A percentile compares a stretch with the other conserved stretches of the same genome.
Evolutionary conservation across 139 green algal genomes (phyloP).

Genomic region (Desmodesmus armatus): DNA sequence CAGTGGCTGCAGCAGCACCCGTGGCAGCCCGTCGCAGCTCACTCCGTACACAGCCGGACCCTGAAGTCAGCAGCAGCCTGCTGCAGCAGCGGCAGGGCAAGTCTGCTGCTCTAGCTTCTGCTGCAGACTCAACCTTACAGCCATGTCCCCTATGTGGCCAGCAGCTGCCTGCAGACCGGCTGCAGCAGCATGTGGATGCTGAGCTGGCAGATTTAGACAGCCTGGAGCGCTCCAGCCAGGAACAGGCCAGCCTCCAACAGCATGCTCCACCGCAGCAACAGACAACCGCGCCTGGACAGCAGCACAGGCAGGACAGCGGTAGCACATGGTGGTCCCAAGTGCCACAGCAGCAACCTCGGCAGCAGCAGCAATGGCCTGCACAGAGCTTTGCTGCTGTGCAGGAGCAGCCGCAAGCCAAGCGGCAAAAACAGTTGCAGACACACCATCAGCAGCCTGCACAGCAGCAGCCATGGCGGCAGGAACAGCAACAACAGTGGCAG

Average conservation of each 20-base stretch:
- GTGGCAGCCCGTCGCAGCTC: too few species aligned
- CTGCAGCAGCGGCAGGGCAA: neutral
- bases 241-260: too few species aligned
- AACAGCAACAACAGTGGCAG: neutral
- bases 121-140: too few species aligned
- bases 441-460: neutral
- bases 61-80: neutral
- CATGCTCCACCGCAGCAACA: too few species aligned
- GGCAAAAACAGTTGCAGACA: neutral
- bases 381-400: too few species aligned
- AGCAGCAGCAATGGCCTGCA: neutral
- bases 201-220: conserved; percentile 6
- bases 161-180: neutral
- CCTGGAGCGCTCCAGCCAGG: neutral
- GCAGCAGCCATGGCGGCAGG: neutral
- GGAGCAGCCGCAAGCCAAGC: neutral
- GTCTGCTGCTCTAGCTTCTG: too few species aligned
- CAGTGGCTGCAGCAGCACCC: too few species aligned
- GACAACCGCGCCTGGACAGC: too few species aligned
- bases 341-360: too few species aligned
- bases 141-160: conserved; percentile 16
- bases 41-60: too few species aligned
- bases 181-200: conserved; percentile 27
- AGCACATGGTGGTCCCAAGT: too few species aligned
- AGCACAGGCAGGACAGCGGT: conserved; percentile 1